A percentile compares a stretch with the other conserved stretches of the same genome.
Evolutionary conservation across 1,284 basidiomycete genomes (phyloP).

Genomic region (Boletus semigastroideus): DNA sequence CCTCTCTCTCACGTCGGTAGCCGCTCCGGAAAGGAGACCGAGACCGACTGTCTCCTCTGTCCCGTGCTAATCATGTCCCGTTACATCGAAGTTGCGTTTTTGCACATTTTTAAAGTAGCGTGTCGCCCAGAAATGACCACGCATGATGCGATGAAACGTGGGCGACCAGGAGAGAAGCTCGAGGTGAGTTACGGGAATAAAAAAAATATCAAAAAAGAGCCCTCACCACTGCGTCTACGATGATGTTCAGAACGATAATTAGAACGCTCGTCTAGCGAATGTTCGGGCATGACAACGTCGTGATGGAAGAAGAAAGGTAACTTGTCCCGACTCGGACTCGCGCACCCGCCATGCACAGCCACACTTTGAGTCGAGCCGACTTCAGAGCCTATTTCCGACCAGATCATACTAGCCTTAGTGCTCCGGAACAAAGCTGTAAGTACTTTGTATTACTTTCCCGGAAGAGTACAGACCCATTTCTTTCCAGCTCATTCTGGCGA

Average conservation of each 20-base stretch:
- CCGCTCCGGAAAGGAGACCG: conserved; percentile 22
- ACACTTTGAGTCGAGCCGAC: no score
- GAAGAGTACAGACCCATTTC: no score
- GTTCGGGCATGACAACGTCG: conserved; percentile 10
- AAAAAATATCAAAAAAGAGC: not conserved
- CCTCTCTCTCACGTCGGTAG: conserved; percentile 10
- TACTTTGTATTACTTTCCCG: no score
- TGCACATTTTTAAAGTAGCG: conserved; percentile 1
- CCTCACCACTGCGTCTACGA: conserved; percentile 28
- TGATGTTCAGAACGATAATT: conserved; percentile 5
- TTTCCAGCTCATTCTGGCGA: no score
- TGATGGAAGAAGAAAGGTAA: not conserved
- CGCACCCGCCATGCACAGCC: not conserved
- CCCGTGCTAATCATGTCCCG: conserved; percentile 12
- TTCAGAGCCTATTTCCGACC: no score
- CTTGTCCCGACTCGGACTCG: no score
- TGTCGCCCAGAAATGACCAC: conserved; percentile 20
- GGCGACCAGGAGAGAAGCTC: conserved; percentile 25
- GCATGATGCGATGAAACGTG: conserved; percentile 9
- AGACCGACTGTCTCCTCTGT: conserved; percentile 23
- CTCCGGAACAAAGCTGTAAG: no score
- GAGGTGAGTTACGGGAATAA: conserved; percentile 22
- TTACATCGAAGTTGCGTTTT: conserved; percentile 1
- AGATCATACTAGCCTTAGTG: no score
- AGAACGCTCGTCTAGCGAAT: conserved; percentile 5